Percentiles rank a stretch among this genome's conserved stretches.
Conservation (phyloP, 768 basidiomycete species). For the Serendipita sp. region DNA sequence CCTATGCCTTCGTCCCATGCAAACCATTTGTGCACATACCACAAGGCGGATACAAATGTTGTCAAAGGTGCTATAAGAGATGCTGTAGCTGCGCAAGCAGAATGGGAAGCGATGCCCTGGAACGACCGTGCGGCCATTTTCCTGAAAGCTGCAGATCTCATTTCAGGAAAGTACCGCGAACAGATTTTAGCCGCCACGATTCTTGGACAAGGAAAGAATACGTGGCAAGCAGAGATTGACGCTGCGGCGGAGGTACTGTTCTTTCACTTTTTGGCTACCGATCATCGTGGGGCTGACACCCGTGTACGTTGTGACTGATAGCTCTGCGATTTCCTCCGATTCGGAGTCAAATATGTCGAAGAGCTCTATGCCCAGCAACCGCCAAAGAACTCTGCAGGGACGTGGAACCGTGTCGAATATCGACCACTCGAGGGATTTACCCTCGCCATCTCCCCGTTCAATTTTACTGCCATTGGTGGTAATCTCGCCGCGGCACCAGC, state of each 20-base stretch:
- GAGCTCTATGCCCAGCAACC: conserved; percentile 89
- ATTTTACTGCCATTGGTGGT: conserved; percentile 95
- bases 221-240: conserved; percentile 99
- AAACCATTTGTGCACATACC: conserved; percentile 64
- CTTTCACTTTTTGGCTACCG: background rate
- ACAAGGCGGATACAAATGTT: conserved; percentile 67
- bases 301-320: conserved; percentile 12
- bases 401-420: conserved; percentile 96
- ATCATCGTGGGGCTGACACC: background rate
- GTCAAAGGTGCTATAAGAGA: conserved; percentile 70
- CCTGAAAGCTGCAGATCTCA: conserved; percentile 91
- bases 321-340: conserved; percentile 89
- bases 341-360: conserved; percentile 92
- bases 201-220: conserved; percentile 97
- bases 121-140: conserved; percentile 95
- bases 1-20: conserved; percentile 77
- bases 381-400: conserved; percentile 61
- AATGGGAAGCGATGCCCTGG: conserved; percentile 95
- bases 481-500: conserved; percentile 87
- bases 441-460: conserved; percentile 94
- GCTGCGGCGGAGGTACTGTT: conserved; percentile 81
- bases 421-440: conserved; percentile 98
- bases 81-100: conserved; percentile 67
- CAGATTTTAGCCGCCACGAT: conserved; percentile 92
- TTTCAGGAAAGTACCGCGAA: conserved; percentile 90